Evolutionary conservation across 2,329 filamentous ascomycete genomes (phyloP), one percentile per base, ranked within the genome.

Genomic region (Talaromyces piceae): DNA sequence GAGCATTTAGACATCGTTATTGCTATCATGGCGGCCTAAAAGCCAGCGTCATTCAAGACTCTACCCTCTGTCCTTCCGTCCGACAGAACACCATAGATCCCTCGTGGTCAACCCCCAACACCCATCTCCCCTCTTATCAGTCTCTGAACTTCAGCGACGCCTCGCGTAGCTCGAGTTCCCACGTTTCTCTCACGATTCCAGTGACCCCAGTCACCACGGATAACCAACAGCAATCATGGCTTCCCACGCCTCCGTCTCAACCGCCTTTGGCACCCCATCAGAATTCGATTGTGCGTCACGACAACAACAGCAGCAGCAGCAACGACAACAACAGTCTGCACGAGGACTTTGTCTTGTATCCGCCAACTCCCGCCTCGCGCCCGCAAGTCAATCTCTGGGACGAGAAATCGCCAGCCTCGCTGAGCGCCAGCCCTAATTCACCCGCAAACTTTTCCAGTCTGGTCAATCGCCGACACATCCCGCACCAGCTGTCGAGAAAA

Each of bases 161-260:
- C 58, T 62, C 64, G 65, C 63, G 66, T 70, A 67, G 69, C 70
- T 66, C 66, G 63, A 69, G 66, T 71, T 69, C 69, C 27, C 50
- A 49, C 60, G 55, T 59, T 55, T 55, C 55, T 25, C 59, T 58
- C 62, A 66, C 58, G 54, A 65, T 67, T 64, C 58, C 68, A 64
- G 51, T 67, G 47, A 66, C 64, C 68, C 73, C 72, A 68, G 73
- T 72, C 72, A 73, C 61, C 66, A 74, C 72, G 72, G 71, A 75
- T 73, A 63, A 66, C 61, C 63, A 63, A 58, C 70, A 71, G 69
- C 66, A 71, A 72, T 22, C 63, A 75, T 75, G 72, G 72, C 72
- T 68, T 67, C 64, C 70, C 63, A 63, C 69, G 65, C 68, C 68
- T 65, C 70, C 68, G 60, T 64, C 62, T 50, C 58, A 61, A 57